Base-by-base conservation (phyloP, 1,284 basidiomycete genomes). In the Phaffia rhodozyma region DNA sequence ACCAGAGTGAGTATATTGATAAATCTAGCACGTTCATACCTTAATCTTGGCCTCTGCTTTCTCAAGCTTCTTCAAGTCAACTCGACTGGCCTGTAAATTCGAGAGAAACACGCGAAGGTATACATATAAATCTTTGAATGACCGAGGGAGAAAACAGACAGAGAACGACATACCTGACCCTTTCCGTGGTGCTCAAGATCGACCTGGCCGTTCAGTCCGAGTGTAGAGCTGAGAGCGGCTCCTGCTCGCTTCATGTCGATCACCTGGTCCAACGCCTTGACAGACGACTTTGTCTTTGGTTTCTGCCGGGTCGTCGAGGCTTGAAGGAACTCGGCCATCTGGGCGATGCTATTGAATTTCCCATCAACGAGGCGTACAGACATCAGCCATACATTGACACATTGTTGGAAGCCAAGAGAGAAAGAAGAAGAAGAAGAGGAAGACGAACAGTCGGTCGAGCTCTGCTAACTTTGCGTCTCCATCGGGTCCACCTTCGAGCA, bases 41-140 rank as follows among this genome's bases (percentile, higher is more conserved):
- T 86, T 86, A 67, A 98, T 85, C 76, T 99, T 99, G 3, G 92
- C 91, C 76, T 99, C 96, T 70, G 96, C 92, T 76, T 97, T 97
- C 75, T 97, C 96, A 21, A 99, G 84, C 73, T 97, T 97, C 78
- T 91, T 93, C 68, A 99, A 84, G 78, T 99, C 96, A 63, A 99
- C 96, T 56, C 90, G 86, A 55, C 92, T 93, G 38, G 89, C 90
- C 89, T 89, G 69, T 66, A 62, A 43, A 16, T 5, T 43, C 13
- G 38, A 43, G 38, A 60, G 2, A 1, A n/a, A 27, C 20, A 69
- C 67, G 61, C 61, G 23, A 6, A 5, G 20, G 23, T 3, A 48
- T 38, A 47, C 9, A 32, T 5, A 5, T 27, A 5, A n/a, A 38
- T 32, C 23, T 66, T 43, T 43, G 52, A 60, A 66, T 29, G 18